These are phyloP conservation scores for Andalucia godoyi DNA, from an alignment of 78 protist genomes.

Conservation along the genomic window DNA sequence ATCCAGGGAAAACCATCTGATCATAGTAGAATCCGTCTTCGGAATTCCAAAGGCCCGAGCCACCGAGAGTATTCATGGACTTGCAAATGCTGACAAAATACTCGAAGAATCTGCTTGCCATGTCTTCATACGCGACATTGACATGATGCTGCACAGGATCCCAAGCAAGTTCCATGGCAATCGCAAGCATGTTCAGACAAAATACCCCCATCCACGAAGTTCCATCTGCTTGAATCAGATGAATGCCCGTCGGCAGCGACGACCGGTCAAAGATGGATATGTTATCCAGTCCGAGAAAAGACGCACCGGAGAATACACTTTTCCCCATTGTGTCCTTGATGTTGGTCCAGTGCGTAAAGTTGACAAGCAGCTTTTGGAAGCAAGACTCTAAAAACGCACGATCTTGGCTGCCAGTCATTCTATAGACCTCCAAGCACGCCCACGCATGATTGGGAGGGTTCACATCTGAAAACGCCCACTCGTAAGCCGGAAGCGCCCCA, in stretches of 20 bases:
- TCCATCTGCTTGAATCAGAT: conserved; percentile 11
- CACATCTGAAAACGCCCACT: conserved; percentile 50
- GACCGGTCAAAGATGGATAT: conserved; percentile 56
- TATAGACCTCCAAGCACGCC: conserved; percentile 38
- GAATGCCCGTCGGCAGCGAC: neutral
- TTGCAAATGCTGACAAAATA: conserved; percentile 39
- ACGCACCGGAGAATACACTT: conserved; percentile 45
- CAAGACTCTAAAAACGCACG: conserved; percentile 21
- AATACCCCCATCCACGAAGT: conserved; percentile 70
- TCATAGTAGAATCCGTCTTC: conserved; percentile 53
- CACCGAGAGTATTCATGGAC: conserved; percentile 11
- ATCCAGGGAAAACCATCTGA: neutral
- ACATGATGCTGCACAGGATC: neutral
- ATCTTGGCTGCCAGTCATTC: conserved; percentile 18
- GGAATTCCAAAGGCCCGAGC: conserved; percentile 49
- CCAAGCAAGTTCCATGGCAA: conserved; percentile 60
- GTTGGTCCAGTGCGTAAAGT: conserved; percentile 72
- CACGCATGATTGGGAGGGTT: conserved; percentile 39
- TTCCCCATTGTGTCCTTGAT: conserved; percentile 44
- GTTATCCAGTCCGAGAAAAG: conserved; percentile 34
- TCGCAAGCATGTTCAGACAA: conserved; percentile 50
- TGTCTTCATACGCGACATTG: conserved; percentile 35
- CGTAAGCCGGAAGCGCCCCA: conserved; percentile 61
- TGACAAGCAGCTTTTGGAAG: conserved; percentile 56
- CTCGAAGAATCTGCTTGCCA: conserved; percentile 63